Percentiles rank a stretch among this genome's conserved stretches.
Conservation (phyloP, 2,329 filamentous ascomycete genomes). For the Cladosporium velox region DNA sequence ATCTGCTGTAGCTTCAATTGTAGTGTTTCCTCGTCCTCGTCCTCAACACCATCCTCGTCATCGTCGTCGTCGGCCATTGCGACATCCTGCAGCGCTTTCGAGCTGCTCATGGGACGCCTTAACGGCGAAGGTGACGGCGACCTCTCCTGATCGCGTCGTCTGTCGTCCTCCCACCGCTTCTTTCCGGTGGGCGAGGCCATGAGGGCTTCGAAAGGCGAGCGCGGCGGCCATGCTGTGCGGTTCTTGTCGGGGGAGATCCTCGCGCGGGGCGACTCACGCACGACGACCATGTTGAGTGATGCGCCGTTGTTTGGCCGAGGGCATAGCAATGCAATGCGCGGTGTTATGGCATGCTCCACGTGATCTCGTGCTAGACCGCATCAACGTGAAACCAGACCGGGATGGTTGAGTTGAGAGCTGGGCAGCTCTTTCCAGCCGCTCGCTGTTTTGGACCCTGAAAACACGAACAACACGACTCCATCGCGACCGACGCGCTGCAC, state of each 20-base stretch:
- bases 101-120: constrained; percentile 30
- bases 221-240: constrained; percentile 59
- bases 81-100: constrained; percentile 33
- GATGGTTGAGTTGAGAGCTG: neutral
- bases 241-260: constrained; percentile 47
- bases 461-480: neutral
- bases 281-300: constrained; percentile 42
- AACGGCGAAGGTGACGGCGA: constrained; percentile 60
- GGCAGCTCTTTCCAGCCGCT: neutral
- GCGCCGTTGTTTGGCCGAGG: constrained; percentile 8
- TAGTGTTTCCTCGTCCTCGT: constrained; percentile 84
- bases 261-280: constrained; percentile 51
- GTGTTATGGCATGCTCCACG: constrained; percentile 18
- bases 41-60: constrained; percentile 59
- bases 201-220: constrained; percentile 63
- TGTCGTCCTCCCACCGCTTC: constrained; percentile 69
- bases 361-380: neutral
- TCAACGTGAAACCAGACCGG: constrained; percentile 13
- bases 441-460: constrained; percentile 11
- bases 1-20: constrained; percentile 86
- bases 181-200: constrained; percentile 76
- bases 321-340: constrained; percentile 18
- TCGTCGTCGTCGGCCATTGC: constrained; percentile 28
- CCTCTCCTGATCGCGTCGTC: constrained; percentile 51
- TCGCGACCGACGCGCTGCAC: constrained; percentile 5